Conservation (phyloP, 2,329 filamentous ascomycete species). For the Cadophora gregata region DNA sequence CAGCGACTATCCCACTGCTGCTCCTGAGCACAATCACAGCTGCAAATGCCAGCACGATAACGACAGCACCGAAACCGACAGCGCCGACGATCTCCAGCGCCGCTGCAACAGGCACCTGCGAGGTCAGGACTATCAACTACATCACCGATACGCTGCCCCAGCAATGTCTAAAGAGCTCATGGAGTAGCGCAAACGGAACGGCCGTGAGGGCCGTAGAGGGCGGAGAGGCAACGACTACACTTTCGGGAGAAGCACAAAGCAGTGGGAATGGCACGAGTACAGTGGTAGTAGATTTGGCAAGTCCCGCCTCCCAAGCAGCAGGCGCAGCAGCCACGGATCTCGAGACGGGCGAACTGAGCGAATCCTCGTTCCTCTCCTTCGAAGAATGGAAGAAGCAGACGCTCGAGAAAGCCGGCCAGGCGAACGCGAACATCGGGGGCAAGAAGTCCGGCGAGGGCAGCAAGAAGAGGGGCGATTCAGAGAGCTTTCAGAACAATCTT, state of each 20-base stretch:
- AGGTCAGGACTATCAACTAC: conserved; percentile 46
- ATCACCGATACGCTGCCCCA: conserved; percentile 45
- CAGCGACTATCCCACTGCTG: conserved; percentile 35
- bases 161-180: conserved; percentile 42
- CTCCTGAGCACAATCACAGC: conserved; percentile 27
- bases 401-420: conserved; percentile 83
- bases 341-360: conserved; percentile 47
- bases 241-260: background rate
- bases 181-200: conserved; percentile 37
- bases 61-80: conserved; percentile 14
- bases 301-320: conserved; percentile 20
- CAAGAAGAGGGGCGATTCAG: conserved; percentile 58
- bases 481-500: conserved; percentile 69
- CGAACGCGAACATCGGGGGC: conserved; percentile 68
- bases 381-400: conserved; percentile 99
- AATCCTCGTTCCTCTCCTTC: conserved; percentile 90
- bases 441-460: conserved; percentile 52
- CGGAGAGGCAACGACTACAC: conserved; percentile 15
- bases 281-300: conserved; percentile 11
- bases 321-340: conserved; percentile 28
- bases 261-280: background rate
- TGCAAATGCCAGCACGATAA: conserved; percentile 34
- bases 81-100: background rate
- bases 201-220: conserved; percentile 16
- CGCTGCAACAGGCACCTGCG: conserved; percentile 39